phyloP scores from a whole-genome alignment of 1,284 basidiomycete species.

The Dichomitus squalens region DNA sequence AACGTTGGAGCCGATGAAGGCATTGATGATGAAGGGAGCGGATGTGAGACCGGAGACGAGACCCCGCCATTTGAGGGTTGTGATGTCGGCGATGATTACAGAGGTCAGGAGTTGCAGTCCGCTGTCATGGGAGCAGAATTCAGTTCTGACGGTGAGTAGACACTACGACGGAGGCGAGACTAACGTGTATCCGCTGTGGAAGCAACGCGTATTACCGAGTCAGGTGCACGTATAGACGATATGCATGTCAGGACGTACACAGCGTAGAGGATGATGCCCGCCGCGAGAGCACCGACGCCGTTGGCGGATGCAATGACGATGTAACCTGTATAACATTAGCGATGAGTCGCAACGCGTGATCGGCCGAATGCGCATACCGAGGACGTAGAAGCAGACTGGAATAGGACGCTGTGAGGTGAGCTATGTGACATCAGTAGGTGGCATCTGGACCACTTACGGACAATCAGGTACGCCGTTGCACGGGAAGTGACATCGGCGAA shows the following conservation, averaged over 20 bases:
- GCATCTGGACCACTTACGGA: constrained; percentile 49
- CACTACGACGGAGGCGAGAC: constrained; percentile 17
- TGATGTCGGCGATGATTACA: constrained; percentile 80
- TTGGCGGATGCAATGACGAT: constrained; percentile 69
- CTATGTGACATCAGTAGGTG: background rate
- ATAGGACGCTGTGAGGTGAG: background rate
- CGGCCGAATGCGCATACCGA: constrained; percentile 36
- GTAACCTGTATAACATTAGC: constrained; percentile 44
- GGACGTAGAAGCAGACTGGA: constrained; percentile 57
- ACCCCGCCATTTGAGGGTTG: constrained; percentile 78
- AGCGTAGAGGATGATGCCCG: constrained; percentile 51
- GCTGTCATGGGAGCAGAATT: constrained; percentile 23
- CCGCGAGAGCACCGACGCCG: constrained; percentile 45
- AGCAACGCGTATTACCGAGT: no score
- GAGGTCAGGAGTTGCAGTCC: constrained; percentile 77
- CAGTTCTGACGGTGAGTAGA: background rate
- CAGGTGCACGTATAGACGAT: background rate
- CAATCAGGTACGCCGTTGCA: constrained; percentile 60
- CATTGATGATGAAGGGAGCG: constrained; percentile 69
- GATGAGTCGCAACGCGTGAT: background rate
- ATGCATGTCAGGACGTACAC: constrained; percentile 40
- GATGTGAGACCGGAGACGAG: constrained; percentile 67
- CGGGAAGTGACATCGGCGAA: constrained; percentile 70
- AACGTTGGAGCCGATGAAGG: constrained; percentile 75
- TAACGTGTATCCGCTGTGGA: constrained; percentile 60